Conservation (phyloP, 331 rosid genomes). For the Phaseolus coccineus region DNA sequence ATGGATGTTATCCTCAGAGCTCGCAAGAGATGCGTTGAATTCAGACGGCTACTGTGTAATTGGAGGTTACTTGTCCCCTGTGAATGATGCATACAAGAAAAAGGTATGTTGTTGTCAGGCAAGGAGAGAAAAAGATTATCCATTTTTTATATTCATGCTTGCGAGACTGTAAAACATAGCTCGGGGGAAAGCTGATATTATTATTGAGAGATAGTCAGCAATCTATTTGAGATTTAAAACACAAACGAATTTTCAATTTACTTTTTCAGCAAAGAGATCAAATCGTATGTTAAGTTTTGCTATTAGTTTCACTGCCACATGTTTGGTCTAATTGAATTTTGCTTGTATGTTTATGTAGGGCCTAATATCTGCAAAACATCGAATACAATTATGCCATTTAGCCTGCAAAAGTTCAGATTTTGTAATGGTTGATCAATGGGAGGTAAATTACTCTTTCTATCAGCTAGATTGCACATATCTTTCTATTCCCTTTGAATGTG, state of each 20-base stretch:
- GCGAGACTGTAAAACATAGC: background rate
- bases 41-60: constrained; percentile 74
- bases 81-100: constrained; percentile 92
- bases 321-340: constrained; percentile 26
- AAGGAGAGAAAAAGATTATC: background rate
- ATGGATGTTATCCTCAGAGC: constrained; percentile 56
- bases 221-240: constrained; percentile 23
- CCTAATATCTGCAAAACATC: constrained; percentile 79
- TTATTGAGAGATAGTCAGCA: constrained; percentile 7
- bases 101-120: constrained; percentile 53
- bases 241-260: background rate
- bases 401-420: constrained; percentile 83
- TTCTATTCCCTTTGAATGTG: constrained; percentile 5
- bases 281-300: constrained; percentile 9
- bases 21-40: constrained; percentile 80
- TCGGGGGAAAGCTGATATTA: constrained; percentile 9
- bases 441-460: constrained; percentile 59
- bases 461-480: background rate
- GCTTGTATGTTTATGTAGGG: constrained; percentile 53
- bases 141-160: constrained; percentile 24
- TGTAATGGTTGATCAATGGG: constrained; percentile 98
- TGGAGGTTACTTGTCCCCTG: constrained; percentile 95
- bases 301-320: constrained; percentile 25
- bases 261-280: constrained; percentile 4
- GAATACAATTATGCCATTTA: constrained; percentile 65